These are phyloP conservation scores for Ascobolus immersus DNA, from an alignment of 495 filamentous ascomycete species.

Conservation along the genomic window DNA sequence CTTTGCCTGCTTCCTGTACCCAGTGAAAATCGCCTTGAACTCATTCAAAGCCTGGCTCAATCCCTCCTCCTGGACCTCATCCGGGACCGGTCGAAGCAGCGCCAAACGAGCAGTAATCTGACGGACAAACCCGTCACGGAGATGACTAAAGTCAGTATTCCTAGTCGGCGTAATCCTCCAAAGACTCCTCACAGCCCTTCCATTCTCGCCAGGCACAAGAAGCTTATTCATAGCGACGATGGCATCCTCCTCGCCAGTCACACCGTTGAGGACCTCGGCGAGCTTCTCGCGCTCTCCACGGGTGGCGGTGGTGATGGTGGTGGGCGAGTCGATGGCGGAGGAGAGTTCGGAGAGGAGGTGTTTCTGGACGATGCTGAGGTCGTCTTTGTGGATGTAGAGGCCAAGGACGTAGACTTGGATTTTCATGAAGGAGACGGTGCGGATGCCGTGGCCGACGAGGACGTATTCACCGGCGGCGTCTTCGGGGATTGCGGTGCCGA, in stretches of 20 bases:
- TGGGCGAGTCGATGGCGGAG: conserved; percentile 15
- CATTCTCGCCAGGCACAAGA: conserved; percentile 27
- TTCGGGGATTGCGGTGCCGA: conserved; percentile 7
- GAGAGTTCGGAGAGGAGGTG: conserved; percentile 22
- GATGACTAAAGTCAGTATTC: conserved; percentile 74
- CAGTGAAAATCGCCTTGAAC: conserved; percentile 54
- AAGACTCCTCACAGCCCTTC: conserved; percentile 34
- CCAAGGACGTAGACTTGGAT: conserved; percentile 91
- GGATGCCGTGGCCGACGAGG: conserved; percentile 60
- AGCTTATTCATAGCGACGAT: too few species aligned
- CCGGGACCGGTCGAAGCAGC: conserved; percentile 16
- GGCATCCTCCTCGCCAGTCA: conserved; percentile 32
- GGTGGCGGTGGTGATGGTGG: conserved; percentile 10
- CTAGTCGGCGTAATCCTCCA: conserved; percentile 61
- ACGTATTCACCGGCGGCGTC: conserved; percentile 42
- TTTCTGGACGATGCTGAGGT: conserved; percentile 35
- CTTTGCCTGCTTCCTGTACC: conserved; percentile 38
- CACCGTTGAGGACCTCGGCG: conserved; percentile 34
- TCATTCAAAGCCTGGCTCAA: conserved; percentile 46
- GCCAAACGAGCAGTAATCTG: conserved; percentile 48
- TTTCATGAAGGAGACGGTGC: conserved; percentile 69
- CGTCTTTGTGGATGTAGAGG: conserved; percentile 57
- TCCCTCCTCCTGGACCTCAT: conserved; percentile 34
- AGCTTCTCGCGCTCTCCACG: neutral
- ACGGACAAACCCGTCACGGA: conserved; percentile 74